Evolutionary conservation across 225 moss, liverwort and hornwort species (phyloP), one percentile per base, ranked within the genome.

Genomic region (Sphagnum contortum): DNA sequence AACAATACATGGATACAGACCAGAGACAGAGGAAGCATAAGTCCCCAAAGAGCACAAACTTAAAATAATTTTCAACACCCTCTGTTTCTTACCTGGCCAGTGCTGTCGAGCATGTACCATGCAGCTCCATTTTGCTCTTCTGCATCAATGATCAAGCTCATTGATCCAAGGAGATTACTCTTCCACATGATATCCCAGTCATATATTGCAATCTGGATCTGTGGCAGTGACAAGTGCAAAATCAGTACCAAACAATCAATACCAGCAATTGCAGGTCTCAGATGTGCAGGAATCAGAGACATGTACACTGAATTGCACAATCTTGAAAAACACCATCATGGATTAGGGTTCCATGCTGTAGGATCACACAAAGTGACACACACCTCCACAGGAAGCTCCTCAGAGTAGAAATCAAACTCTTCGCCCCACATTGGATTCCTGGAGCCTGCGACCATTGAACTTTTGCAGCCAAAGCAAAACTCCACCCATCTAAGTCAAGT

Each of bases 151-250:
- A 80, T 66, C 48, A 93, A 78, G 68, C 79, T 82, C 70, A 82
- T 62, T 11, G 90, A 86, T 68, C 92, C 92, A 51, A 93, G 89
- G 62, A 72, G 77, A 59, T 81, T 78, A 69, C 92, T 89, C 70
- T 90, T 93, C 90, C 90, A 86, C 14, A 93, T 81, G 59, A 93
- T 90, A 77, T 93, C 92, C 92, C 92, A 93, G 73, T 93, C 92
- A 48, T 88, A 86, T 63, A 93, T 86, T 44, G 90, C 81, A 66
- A 93, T 72, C 64, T 76, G 81, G 44, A 93, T 84, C 92, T 93
- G 84, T 57, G 72, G 64, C 5, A 72, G 3, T 9, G 5, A 45
- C 12, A 57, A 29, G 29, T 29, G 29, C 29, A 29, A 29, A 29
- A 29, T 29, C 29, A 29, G 29, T 29, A 29, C 29, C 29, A 29